Percentiles rank a stretch among this genome's conserved stretches.
Conservation (phyloP, 2,329 filamentous ascomycete species). For the Hymenoscyphus linearis region DNA sequence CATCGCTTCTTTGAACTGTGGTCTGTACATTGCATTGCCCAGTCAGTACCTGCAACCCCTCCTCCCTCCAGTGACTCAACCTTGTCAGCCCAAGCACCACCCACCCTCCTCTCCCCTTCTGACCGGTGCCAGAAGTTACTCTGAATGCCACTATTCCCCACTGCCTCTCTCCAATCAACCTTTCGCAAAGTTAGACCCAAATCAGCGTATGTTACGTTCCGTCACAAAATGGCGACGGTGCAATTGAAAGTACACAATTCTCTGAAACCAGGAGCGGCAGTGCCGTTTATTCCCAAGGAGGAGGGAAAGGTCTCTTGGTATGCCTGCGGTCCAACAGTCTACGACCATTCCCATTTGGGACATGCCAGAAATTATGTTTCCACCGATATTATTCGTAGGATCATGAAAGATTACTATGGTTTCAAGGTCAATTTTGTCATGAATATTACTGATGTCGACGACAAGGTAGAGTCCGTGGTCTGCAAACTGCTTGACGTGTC, state of each 20-base stretch:
- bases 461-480: slow-evolving; percentile 40
- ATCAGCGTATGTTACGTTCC: slow-evolving; percentile 12
- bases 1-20: background rate
- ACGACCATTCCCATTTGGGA: slow-evolving; percentile 62
- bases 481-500: background rate
- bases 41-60: background rate
- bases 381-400: slow-evolving; percentile 64
- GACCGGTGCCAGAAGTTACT: background rate
- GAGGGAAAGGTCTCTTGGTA: slow-evolving; percentile 52
- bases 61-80: background rate
- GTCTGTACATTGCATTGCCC: no score
- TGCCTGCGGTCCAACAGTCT: slow-evolving; percentile 65
- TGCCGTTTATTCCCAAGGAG: slow-evolving; percentile 28
- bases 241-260: slow-evolving; percentile 32
- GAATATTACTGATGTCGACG: slow-evolving; percentile 67
- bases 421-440: slow-evolving; percentile 66
- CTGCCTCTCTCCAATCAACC: background rate
- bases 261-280: slow-evolving; percentile 27
- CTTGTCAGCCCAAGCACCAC: background rate
- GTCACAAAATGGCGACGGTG: slow-evolving; percentile 18
- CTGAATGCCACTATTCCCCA: background rate
- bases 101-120: background rate
- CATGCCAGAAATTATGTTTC: slow-evolving; percentile 71
- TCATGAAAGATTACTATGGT: slow-evolving; percentile 63
- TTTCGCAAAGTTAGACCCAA: background rate